Conservation (phyloP, 2,329 filamentous ascomycete genomes). For the Ceratocystis destructans region DNA sequence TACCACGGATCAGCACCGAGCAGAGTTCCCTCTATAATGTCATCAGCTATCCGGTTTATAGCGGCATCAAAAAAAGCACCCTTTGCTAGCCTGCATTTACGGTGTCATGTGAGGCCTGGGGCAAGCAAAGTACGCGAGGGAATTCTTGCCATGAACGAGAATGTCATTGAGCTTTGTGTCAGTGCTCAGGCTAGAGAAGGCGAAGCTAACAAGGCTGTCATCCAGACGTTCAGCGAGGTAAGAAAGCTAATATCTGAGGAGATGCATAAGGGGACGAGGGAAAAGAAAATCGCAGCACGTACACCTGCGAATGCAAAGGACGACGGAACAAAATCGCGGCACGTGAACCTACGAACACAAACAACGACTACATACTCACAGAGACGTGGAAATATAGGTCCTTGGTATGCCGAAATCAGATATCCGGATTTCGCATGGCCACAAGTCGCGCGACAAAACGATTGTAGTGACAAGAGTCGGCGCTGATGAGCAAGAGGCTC, state of each 20-base stretch:
- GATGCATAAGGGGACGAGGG: not conserved
- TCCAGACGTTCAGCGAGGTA: constrained; percentile 48
- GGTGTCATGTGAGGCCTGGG: constrained; percentile 55
- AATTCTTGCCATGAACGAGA: constrained; percentile 41
- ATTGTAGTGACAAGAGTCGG: constrained; percentile 31
- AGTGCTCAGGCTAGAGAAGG: constrained; percentile 51
- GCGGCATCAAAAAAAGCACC: constrained; percentile 35
- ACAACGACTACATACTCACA: not conserved
- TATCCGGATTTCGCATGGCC: constrained; percentile 46
- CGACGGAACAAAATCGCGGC: not conserved
- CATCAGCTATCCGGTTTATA: constrained; percentile 28
- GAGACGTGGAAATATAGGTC: constrained; percentile 22
- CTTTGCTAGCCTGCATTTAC: constrained; percentile 39
- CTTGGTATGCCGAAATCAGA: constrained; percentile 50
- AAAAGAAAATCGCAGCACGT: not conserved
- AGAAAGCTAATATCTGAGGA: not conserved
- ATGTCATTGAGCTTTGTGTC: constrained; percentile 50
- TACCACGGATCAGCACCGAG: no score
- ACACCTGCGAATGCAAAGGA: not conserved
- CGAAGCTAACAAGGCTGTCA: constrained; percentile 54
- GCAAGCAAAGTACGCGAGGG: constrained; percentile 49
- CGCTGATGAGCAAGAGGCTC: constrained; percentile 22
- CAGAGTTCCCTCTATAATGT: not conserved
- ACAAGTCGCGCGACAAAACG: constrained; percentile 52
- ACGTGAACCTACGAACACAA: not conserved